Base-by-base conservation (phyloP, 352 stramenopile genomes). In the Blastocystis hominis region DNA sequence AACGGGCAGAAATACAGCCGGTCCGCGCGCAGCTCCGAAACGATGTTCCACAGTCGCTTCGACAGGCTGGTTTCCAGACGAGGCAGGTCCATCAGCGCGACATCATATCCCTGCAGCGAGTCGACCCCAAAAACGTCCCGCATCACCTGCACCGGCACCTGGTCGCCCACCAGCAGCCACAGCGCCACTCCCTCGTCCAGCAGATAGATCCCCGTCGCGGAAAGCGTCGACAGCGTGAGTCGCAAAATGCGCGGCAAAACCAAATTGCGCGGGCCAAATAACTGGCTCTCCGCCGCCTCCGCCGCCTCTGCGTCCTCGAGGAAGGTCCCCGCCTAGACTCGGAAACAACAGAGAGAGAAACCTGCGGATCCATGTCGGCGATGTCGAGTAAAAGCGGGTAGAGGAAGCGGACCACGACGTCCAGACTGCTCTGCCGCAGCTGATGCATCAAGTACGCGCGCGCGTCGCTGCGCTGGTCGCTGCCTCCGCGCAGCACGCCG, bases 141-240 rank as follows among this genome's bases (percentile, higher is more conserved):
- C 30, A 98, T 81, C 36, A 98, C 89, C 13, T 92, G 90, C 54
- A 93, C 88, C 75, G 96, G 91, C 0, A 93, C 94, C 40, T 92
- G 93, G 61, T 93, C 92, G 56, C 97, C 97, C 20, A 99, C 92
- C 95, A 96, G 98, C 76, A 99, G 78, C 90, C 96, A 98, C 87
- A 98, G 91, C 75, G 94, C 93, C 40, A 98, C 75, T 46, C 95
- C 94, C 91, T 98, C 97, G 88, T 98, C 96, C 17, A 99, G 91
- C 81, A 99, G 91, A 88, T 97, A 98, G 47, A 98, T 93, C 36
- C 96, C 96, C 88, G 98, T 92, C 69, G 92, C 97, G 44, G 93
- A 91, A 42, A 98, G 90, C 7, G 92, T 91, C 88, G 98, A 95
- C 56, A 97, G 94, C 30, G 95, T 98, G 13, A 99, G 91, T 86